Base-by-base conservation (phyloP, 768 basidiomycete species). In the Termitomyces sp. region DNA sequence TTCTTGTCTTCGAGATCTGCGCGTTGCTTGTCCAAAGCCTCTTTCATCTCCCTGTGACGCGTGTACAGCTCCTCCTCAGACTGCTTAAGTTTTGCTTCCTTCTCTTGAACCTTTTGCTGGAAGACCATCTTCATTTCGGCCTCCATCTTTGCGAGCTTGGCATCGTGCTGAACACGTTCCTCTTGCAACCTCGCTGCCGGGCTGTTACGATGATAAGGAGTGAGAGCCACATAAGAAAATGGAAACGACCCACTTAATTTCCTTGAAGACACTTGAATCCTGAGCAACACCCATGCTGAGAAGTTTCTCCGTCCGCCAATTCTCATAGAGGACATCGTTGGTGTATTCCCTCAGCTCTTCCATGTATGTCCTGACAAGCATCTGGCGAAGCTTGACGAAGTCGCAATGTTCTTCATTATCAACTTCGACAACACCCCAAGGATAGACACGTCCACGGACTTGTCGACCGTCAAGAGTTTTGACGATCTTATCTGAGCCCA, bases 101-200 rank as follows among this genome's bases (percentile, higher is more conserved):
- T 98, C 72, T 99, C 97, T 71, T 94, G 93, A 54, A 99, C 97
- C 73, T 99, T 99, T 75, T 98, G 97, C 70, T 95, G 94, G 94
- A 99, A 99, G 65, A 99, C 97, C 92, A 96, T 94, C 85, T 98
- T 98, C 97, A 99, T 99, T 81, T 98, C 97, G 55, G 94, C 91
- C 77, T 99, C 97, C 89, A 98, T 98, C 86, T 99, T 99, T 55
- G 92, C 84, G 54, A 99, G 84, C 73, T 98, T 98, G 63, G 91
- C 90, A 75, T 99, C 96, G 75, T 99, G 96, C 68, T 98, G 73
- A 52, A 92, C 79, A 55, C 97, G 91, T 70, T 99, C 97, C 70
- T 99, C 97, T 61, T 95, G 94, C 76, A 93, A 83, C 73, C 94
- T 89, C 57, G 90, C 91, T 48, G 95, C 95, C 60, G 97, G 97